Evolutionary conservation across 2,329 filamentous ascomycete species (phyloP), one percentile per base, ranked within the genome.

Genomic region (Sporothrix protearum): DNA sequence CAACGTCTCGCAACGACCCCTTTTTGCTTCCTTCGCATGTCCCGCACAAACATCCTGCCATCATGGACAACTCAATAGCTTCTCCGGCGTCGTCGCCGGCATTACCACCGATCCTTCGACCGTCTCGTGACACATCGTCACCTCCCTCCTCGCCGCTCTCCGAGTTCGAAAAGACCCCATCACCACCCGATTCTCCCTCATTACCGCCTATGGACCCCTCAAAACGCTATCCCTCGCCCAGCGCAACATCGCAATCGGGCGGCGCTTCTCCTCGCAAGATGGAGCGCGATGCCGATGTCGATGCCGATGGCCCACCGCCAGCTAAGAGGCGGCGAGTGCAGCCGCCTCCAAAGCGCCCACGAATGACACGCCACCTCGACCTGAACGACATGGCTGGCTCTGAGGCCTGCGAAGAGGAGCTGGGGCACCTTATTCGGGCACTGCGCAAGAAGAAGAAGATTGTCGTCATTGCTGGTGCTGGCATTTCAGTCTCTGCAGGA

Each of bases 401-500:
- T 12, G 81, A 88, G 59, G 82, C 82, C 0, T 64, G 64, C 51
- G 83, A 85, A 19, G 83, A 85, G 49, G 87, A 95, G 73, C 83
- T 97, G 51, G 87, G 92, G 73, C 87, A 89, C 71, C 84, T 99
- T 39, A 82, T 94, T 59, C 87, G 89, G 57, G 90, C 90, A 30
- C 81, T 99, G 71, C 91, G 91, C 77, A 94, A 92, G 78, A 96
- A 96, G 84, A 92, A 94, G 82, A 97, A 97, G 83, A 97, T 99
- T 79, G 93, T 99, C 45, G 93, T 98, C 68, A 92, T 99, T 79
- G 96, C 95, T 63, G 96, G 96, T 72, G 96, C 96, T 75, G 96
- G 96, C 74, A 99, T 99, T 77, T 98, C 96, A 51, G 96, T 97
- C 68, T 95, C 95, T 70, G 95, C 96, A 76, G 96, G 96, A 74